A percentile compares a stretch with the other conserved stretches of the same genome.
phyloP scores from a whole-genome alignment of 495 filamentous ascomycete species.

The Chaetomium cochliodes region DNA sequence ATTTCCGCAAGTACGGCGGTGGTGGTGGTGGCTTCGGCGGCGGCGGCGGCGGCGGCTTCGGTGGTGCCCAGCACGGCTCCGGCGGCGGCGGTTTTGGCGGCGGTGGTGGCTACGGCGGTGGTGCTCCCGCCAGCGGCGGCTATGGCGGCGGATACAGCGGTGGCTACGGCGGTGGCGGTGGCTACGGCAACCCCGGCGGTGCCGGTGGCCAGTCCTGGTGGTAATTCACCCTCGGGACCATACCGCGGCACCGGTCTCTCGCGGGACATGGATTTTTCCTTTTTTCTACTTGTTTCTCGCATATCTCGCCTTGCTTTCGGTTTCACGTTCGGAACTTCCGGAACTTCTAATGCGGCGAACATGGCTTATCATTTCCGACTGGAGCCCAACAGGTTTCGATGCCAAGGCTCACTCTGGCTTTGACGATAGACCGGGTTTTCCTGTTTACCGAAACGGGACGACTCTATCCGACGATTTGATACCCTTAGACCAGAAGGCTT shows the following conservation, averaged over 20 bases:
- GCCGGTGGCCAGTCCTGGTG: conserved; percentile 87
- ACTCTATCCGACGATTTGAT: conserved; percentile 39
- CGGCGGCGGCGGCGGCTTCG: conserved; percentile 53
- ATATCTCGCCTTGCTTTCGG: conserved; percentile 23
- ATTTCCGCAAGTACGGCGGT: conserved; percentile 79
- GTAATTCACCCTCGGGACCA: conserved; percentile 53
- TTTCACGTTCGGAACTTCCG: conserved; percentile 26
- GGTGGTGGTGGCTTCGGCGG: conserved; percentile 52
- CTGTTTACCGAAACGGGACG: conserved; percentile 20
- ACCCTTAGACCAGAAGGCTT: conserved; percentile 43
- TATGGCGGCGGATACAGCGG: conserved; percentile 59
- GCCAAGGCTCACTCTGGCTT: conserved; percentile 30
- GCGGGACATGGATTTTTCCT: conserved; percentile 15
- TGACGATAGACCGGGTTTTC: conserved; percentile 39
- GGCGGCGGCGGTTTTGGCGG: conserved; percentile 44
- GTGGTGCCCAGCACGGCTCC: conserved; percentile 47
- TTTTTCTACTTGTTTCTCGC: conserved; percentile 21
- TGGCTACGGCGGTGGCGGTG: conserved; percentile 72
- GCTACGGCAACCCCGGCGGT: conserved; percentile 76
- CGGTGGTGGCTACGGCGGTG: conserved; percentile 37
- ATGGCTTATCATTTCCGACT: conserved; percentile 32
- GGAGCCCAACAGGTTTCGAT: conserved; percentile 30
- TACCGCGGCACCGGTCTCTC: conserved; percentile 19
- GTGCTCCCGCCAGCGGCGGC: conserved; percentile 43
- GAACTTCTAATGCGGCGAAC: conserved; percentile 36